Evolutionary conservation across 371 early-diverging fungal genomes (phyloP), one percentile per base, ranked within the genome.

Genomic region (Apophysomyces elegans): DNA sequence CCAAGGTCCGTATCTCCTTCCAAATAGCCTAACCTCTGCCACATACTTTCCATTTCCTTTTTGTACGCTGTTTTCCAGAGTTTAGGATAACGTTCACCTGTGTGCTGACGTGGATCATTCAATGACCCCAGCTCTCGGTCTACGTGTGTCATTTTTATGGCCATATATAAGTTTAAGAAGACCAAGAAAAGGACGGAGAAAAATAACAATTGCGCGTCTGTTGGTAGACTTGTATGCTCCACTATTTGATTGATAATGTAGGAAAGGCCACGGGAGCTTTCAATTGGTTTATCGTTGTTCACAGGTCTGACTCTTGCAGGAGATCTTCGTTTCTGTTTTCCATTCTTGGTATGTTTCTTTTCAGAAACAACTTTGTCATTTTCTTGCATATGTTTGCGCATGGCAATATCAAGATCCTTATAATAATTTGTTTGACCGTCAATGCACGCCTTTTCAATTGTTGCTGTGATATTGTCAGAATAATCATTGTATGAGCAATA

Each of bases 401-500:
- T 76, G 35, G 77, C 76, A 45, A 71, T 68, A 65, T 87, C 84
- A 35, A 88, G 59, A 35, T 79, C 75, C 67, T 82, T 83, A 56
- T 82, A 88, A 46, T 84, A 87, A 7, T 71, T 78, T 41, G 73
- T 80, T 69, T 90, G 84, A 26, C 90, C 91, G 35, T 90, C 90
- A 14, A 77, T 67, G 8, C 85, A 80, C 1, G 90, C 89, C 69
- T 84, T 87, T 59, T 90, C 90, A 43, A 91, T 87, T 6, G 74
- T 70, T 37, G 78, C 78, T 77, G 47, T 50, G 7, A 26, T 37
- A 47, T 44, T 44, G 21, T 35, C 32, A 41, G 41, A 37, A n/a
- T 4, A 21, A 26, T 26, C 7, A 2, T 8, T 12, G 9, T 59
- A 39, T 14, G 37, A 5, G 8, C 50, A 35, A 21, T 66, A 65